phyloP scores from a whole-genome alignment of 768 basidiomycete species.

The Pisolithus albus region DNA sequence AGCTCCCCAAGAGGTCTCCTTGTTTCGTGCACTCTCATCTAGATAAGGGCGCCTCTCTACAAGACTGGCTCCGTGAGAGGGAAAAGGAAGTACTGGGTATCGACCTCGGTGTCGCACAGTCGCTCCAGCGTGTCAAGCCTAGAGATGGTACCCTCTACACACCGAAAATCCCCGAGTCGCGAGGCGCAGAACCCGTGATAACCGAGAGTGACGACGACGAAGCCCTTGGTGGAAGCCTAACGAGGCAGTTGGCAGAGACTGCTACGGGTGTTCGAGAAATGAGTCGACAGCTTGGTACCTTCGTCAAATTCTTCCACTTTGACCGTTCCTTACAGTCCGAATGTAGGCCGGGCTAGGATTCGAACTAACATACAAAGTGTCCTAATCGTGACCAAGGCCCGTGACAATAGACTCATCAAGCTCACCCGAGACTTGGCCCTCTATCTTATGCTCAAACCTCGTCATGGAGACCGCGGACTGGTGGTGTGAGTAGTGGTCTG shows the following conservation, averaged over 20 bases:
- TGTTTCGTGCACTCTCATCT: conserved; percentile 93
- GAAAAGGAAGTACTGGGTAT: conserved; percentile 18
- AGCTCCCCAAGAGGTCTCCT: conserved; percentile 48
- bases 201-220: conserved; percentile 48
- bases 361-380: conserved; percentile 88
- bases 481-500: conserved; percentile 58
- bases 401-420: conserved; percentile 94
- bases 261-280: conserved; percentile 96
- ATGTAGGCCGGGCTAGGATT: conserved; percentile 82
- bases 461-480: conserved; percentile 64
- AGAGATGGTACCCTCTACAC: conserved; percentile 7
- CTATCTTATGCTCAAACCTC: conserved; percentile 89
- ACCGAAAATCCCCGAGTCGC: conserved; percentile 10
- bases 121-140: conserved; percentile 30
- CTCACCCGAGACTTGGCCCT: conserved; percentile 90
- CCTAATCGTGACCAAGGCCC: conserved; percentile 94
- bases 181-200: conserved; percentile 10
- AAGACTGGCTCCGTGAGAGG: conserved; percentile 59
- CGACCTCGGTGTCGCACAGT: conserved; percentile 46
- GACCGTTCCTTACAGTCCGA: conserved; percentile 6
- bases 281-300: conserved; percentile 94
- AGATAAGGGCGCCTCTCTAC: conserved; percentile 71
- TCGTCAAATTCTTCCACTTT: conserved; percentile 1
- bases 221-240: conserved; percentile 70
- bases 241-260: conserved; percentile 91